phyloP scores from a whole-genome alignment of 2,329 filamentous ascomycete genomes.

The Zymoseptoria ardabiliae region DNA sequence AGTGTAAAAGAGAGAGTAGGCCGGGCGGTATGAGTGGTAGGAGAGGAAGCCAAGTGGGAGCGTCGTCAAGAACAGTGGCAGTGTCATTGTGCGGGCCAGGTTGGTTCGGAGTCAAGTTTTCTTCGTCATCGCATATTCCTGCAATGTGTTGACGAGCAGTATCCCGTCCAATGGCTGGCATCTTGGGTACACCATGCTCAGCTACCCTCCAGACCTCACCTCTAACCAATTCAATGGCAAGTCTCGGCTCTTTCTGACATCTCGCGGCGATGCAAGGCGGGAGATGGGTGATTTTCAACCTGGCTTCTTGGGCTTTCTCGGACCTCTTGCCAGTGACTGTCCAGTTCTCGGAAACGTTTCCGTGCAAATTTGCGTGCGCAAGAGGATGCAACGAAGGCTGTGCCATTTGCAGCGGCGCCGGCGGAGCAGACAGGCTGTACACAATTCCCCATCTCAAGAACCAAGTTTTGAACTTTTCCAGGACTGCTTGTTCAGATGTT shows the following conservation, averaged over 20 bases:
- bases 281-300: neutral
- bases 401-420: neutral
- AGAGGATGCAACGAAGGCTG: neutral
- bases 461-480: constrained; percentile 47
- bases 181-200: neutral
- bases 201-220: constrained; percentile 56
- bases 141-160: accelerated
- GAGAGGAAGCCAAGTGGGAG: constrained; percentile 8
- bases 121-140: neutral
- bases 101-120: neutral
- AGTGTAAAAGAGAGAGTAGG: constrained; percentile 67
- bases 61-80: neutral
- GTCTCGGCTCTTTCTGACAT: constrained; percentile 62
- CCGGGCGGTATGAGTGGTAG: constrained; percentile 11
- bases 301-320: neutral
- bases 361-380: neutral
- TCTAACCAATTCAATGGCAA: constrained; percentile 68
- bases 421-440: constrained; percentile 43
- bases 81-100: neutral
- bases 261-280: constrained; percentile 53
- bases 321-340: neutral
- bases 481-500: constrained; percentile 50
- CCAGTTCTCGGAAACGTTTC: neutral
- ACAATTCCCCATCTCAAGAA: constrained; percentile 70
- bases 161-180: neutral